Evolutionary conservation across 257 asterid species (phyloP), one percentile per base, ranked within the genome.

Genomic region (Primulina eburnea): DNA sequence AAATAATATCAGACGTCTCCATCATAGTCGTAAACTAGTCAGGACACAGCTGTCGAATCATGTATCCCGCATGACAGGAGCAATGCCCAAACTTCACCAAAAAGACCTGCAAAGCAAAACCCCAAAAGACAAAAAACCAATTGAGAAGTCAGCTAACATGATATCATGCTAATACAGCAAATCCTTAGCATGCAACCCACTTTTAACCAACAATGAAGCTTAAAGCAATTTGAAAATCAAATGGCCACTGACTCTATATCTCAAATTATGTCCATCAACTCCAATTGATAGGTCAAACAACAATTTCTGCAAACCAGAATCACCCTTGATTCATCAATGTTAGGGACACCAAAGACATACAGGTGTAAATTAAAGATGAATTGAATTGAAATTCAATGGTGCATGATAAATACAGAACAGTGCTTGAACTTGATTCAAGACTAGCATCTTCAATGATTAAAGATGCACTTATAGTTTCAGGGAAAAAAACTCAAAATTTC

Each of bases 21-120:
- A 50, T 47, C 29, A 55, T 4, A 40, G 71, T 33, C n/a, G 50
- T 65, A 69, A 71, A 73, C 63, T 18, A 74, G 75, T 47, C 70
- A 74, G 43, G 63, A 33, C 40, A 67, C 60, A 67, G 69, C 82
- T 71, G 56, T 63, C 52, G 20, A 33, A 68, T 66, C 70, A 73
- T 73, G 63, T 72, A 65, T 67, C 35, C 40, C 63, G 5, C 35
- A 40, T 17, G 57, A 11, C 50, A 65, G 35, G 67, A 69, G 60
- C 38, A 4, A 38, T 7, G 38, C 60, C 73, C 75, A 47, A 68
- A 73, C 77, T 71, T 35, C 71, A 60, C 47, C 64, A 38, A 55
- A 17, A 37, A 37, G 65, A 76, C 81, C 87, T 82, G 84, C 64
- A 71, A 68, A 67, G 58, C 38, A 64, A 73, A 64, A 29, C 47